Base-by-base conservation (phyloP, 768 basidiomycete species). In the Sarcomyxa edulis region DNA sequence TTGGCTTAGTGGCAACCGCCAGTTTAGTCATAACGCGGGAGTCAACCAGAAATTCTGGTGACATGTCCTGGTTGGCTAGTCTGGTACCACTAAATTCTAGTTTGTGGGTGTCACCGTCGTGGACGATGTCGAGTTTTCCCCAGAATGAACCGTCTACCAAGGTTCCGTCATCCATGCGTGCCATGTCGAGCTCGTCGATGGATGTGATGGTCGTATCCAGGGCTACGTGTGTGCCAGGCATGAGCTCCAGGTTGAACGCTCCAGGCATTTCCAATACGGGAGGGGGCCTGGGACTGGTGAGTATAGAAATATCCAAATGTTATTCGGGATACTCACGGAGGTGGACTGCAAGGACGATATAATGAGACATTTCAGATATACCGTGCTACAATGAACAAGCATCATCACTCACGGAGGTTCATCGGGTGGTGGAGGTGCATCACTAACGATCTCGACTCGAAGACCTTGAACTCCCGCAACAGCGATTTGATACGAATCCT, bases 401-500 rank as follows among this genome's bases (percentile, higher is more conserved):
- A n/a, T 28, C 18, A 16, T 10, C 15, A 73, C 82, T 69, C 56
- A 89, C 87, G 84, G 82, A 48, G 85, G 82, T 49, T 88, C 86
- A 39, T 87, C 81, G 32, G 85, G 82, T 10, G 87, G 89, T 4
- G 89, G 89, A 6, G 89, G 87, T 5, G 74, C 83, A 61, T 92
- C 89, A 35, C 79, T 79, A 34, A 89, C 83, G 40, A 92, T 88
- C 60, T 92, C 89, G 35, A 92, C 86, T 27, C 87, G 74, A 43
- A 88, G 70, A 37, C 85, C 87, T 55, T 84, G 81, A 8, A 87
- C 78, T 39, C 84, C 82, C 72, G 83, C 80, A 40, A 76, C 75
- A n/a, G 89, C 87, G 45, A 92, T 90, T 65, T 90, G 85, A 56
- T 80, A 92, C 6, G 89, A 90, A 51, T 90, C 89, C 55, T 92